phyloP scores from a whole-genome alignment of 2,329 filamentous ascomycete genomes.

The Beauveria bassiana region DNA sequence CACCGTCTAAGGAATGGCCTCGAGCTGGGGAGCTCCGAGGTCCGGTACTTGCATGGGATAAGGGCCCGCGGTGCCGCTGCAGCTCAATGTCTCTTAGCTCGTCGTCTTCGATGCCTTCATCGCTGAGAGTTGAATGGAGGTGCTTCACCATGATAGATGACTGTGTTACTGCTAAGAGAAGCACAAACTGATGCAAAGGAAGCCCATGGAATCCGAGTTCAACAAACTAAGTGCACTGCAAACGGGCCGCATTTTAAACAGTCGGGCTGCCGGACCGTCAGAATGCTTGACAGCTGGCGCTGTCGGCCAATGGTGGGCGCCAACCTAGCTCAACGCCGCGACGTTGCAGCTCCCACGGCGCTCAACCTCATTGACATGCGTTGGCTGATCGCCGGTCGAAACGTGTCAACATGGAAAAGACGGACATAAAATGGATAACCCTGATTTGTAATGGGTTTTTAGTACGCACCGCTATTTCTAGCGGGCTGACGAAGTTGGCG shows the following conservation, averaged over 20 bases:
- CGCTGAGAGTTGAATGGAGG: neutral
- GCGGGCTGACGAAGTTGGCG: neutral
- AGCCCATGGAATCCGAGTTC: neutral
- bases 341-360: neutral
- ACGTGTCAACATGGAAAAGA: neutral
- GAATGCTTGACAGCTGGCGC: neutral
- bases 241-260: neutral
- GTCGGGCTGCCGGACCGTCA: neutral
- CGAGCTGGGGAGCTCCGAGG: conserved; percentile 17
- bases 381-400: neutral
- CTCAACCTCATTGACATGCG: neutral
- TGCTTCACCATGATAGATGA: neutral
- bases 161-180: neutral
- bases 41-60: neutral
- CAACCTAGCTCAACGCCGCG: too few relatives aligned
- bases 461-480: neutral
- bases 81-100: conserved; percentile 17
- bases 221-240: neutral
- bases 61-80: neutral
- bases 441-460: neutral
- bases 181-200: neutral
- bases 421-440: neutral
- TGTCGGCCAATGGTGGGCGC: neutral
- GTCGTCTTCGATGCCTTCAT: neutral
- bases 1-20: conserved; percentile 8